Evolutionary conservation across 2,329 filamentous ascomycete species (phyloP).

Genomic region (Fusarium incarnatum): DNA sequence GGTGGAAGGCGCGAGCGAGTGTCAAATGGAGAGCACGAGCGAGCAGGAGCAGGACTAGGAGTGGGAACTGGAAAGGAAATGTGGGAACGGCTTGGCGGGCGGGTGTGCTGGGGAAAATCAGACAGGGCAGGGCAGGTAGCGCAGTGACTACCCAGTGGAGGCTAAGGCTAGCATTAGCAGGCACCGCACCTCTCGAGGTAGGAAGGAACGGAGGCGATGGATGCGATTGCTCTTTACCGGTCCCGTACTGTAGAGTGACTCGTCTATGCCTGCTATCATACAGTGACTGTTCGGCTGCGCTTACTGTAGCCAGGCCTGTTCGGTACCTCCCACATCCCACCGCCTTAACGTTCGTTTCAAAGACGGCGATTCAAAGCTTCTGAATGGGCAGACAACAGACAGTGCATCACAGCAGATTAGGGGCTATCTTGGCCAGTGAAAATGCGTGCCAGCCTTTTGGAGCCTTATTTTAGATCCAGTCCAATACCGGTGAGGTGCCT

Average conservation of each 20-base stretch:
- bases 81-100: constrained; percentile 40
- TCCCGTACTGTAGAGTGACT: constrained; percentile 19
- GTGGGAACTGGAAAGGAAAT: constrained; percentile 13
- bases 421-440: constrained; percentile 26
- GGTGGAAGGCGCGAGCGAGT: constrained; percentile 26
- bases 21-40: constrained; percentile 29
- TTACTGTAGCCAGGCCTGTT: constrained; percentile 4
- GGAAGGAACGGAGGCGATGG: constrained; percentile 41
- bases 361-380: constrained; percentile 8
- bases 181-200: constrained; percentile 1
- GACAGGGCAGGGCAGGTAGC: constrained; percentile 3
- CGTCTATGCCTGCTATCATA: constrained; percentile 9
- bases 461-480: constrained; percentile 13
- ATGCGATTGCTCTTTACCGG: constrained; percentile 4
- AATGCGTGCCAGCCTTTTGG: constrained; percentile 35
- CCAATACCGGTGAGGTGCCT: not conserved
- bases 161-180: constrained; percentile 2
- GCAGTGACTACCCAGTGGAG: not conserved
- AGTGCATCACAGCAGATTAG: constrained; percentile 35
- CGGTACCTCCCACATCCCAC: constrained; percentile 18
- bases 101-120: constrained; percentile 41
- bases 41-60: constrained; percentile 19
- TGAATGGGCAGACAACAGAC: constrained; percentile 37
- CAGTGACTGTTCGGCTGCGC: not conserved
- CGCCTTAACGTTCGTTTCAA: constrained; percentile 18